These are phyloP conservation scores for Coprinopsis cinerea DNA, from an alignment of 768 basidiomycete species.

Conservation along the genomic window DNA sequence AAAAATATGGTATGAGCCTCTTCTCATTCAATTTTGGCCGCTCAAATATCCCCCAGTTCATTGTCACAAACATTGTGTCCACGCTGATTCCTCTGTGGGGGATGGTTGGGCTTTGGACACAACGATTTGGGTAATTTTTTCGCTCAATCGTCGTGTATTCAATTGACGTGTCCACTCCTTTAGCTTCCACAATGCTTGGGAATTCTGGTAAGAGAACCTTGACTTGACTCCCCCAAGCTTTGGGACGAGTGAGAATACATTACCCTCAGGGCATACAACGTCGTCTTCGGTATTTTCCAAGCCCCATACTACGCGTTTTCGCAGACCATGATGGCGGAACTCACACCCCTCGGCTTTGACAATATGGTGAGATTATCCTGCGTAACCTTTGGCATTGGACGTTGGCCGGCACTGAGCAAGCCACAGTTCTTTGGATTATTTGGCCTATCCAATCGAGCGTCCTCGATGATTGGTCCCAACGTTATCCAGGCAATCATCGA, in stretches of 20 bases:
- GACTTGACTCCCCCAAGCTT: not conserved
- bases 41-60: slow-evolving; percentile 42
- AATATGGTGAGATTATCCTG: slow-evolving; percentile 62
- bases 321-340: slow-evolving; percentile 85
- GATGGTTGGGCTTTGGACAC: slow-evolving; percentile 81
- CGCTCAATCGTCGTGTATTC: not conserved
- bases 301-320: slow-evolving; percentile 85
- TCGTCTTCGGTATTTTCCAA: slow-evolving; percentile 77
- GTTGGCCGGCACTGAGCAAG: too few species aligned
- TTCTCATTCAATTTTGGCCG: not conserved
- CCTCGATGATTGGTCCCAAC: slow-evolving; percentile 84
- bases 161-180: not conserved
- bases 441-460: slow-evolving; percentile 77
- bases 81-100: slow-evolving; percentile 82
- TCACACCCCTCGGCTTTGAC: slow-evolving; percentile 83
- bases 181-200: slow-evolving; percentile 74
- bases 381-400: too few species aligned
- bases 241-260: not conserved
- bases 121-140: slow-evolving; percentile 51
- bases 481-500: slow-evolving; percentile 83
- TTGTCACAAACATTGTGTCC: slow-evolving; percentile 70
- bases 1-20: slow-evolving; percentile 65
- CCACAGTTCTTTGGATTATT: slow-evolving; percentile 81
- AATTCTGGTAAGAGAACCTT: slow-evolving; percentile 58
- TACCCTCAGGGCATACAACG: slow-evolving; percentile 62